Percentiles rank a stretch among this genome's conserved stretches.
phyloP scores from a whole-genome alignment of 1,284 basidiomycete genomes.

The Naganishia sp. region DNA sequence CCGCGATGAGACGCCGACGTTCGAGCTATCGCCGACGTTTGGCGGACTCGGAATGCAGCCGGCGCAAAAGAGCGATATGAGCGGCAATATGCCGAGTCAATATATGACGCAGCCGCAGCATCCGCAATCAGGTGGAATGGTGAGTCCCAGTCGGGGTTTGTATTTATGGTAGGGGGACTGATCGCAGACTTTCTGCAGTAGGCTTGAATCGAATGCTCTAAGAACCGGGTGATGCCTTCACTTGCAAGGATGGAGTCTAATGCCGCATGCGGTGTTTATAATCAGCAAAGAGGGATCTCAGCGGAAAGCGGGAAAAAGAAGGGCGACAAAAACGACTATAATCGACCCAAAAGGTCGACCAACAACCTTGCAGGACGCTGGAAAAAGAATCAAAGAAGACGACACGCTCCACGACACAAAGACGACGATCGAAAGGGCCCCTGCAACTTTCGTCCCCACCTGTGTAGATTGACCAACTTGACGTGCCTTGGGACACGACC shows the following conservation, averaged over 20 bases:
- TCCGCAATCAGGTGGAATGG: constrained; percentile 21
- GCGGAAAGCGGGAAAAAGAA: neutral
- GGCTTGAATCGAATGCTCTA: neutral
- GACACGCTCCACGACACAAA: neutral
- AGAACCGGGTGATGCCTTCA: neutral
- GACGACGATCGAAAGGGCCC: neutral
- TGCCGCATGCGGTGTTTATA: constrained; percentile 6
- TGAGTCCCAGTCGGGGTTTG: neutral
- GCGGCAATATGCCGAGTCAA: constrained; percentile 5
- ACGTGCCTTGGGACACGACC: too few relatives aligned
- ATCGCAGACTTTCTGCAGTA: neutral
- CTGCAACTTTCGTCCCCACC: neutral
- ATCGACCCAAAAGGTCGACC: constrained; percentile 7
- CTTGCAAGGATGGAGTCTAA: neutral
- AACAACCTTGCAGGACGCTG: neutral
- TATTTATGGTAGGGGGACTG: neutral
- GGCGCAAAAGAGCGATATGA: constrained; percentile 31
- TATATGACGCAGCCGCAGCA: constrained; percentile 5
- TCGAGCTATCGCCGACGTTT: constrained; percentile 48
- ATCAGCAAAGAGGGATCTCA: constrained; percentile 2
- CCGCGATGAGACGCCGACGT: constrained; percentile 40
- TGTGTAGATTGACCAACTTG: too few relatives aligned
- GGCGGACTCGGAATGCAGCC: constrained; percentile 50
- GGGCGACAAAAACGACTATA: constrained; percentile 20
- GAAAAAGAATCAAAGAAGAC: neutral